Conservation (phyloP, 106 monocot species). For the Acanthochlamys bracteata region DNA sequence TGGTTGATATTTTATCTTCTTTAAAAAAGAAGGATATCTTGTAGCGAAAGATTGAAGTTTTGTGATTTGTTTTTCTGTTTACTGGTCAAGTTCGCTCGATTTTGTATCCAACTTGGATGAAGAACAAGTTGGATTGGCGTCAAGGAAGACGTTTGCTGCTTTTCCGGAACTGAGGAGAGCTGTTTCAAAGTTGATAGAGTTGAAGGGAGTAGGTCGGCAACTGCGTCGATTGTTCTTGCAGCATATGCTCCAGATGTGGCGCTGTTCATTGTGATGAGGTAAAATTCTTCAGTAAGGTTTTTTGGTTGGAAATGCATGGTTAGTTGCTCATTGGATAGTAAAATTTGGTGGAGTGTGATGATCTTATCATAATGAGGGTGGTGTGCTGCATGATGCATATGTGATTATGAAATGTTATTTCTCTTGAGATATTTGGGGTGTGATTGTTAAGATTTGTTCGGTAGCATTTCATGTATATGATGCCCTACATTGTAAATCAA, state of each 20-base stretch:
- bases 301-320: not conserved
- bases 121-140: constrained; percentile 47
- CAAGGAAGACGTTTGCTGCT: constrained; percentile 47
- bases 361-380: not conserved
- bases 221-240: constrained; percentile 81
- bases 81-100: constrained; percentile 63
- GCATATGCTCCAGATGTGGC: constrained; percentile 78
- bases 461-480: too few species aligned
- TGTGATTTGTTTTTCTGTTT: too few species aligned
- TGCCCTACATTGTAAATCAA: too few species aligned
- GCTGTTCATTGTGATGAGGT: constrained; percentile 98
- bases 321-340: not conserved
- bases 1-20: too few species aligned
- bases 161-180: constrained; percentile 63
- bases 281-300: not conserved
- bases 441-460: too few species aligned
- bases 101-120: constrained; percentile 55
- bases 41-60: too few species aligned
- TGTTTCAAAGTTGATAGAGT: constrained; percentile 49
- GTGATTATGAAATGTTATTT: too few species aligned
- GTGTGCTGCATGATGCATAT: too few species aligned
- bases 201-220: constrained; percentile 89
- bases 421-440: too few species aligned
- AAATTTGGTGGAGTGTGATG: not conserved
- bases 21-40: too few species aligned